These are phyloP conservation scores for Silene uniflora DNA, from an alignment of 148 eudicot genomes.

Conservation along the genomic window DNA sequence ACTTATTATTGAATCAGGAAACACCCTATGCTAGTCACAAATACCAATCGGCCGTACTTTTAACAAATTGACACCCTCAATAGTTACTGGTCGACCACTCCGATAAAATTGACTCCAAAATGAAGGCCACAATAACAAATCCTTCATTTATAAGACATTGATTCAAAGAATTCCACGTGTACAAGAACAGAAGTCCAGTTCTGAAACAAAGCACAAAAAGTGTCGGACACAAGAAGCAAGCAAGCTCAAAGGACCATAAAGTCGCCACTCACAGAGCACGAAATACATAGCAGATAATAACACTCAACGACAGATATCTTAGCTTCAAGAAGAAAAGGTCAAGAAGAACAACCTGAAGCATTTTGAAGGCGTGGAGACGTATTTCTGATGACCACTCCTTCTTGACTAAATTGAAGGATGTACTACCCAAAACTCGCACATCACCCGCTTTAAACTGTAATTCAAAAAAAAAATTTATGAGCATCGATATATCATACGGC, in stretches of 20 bases:
- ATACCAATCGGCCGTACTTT: no score
- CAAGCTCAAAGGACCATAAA: neutral
- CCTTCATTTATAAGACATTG: neutral
- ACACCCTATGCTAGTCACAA: neutral
- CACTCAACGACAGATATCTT: neutral
- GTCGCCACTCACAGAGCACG: neutral
- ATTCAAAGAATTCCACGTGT: neutral
- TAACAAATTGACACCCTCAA: neutral
- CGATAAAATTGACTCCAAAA: neutral
- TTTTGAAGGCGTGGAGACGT: conserved; percentile 85
- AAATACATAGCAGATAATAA: neutral
- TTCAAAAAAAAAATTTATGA: neutral
- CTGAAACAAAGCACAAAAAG: neutral
- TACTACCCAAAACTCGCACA: conserved; percentile 67
- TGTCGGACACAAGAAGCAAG: neutral
- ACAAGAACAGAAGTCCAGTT: neutral
- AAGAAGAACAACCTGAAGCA: conserved; percentile 69
- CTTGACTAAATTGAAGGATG: conserved; percentile 78
- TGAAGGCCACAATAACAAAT: neutral
- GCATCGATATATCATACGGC: neutral
- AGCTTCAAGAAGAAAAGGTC: neutral
- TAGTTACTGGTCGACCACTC: neutral
- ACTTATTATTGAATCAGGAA: neutral
- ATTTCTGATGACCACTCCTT: conserved; percentile 91
- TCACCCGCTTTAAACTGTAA: conserved; percentile 89